Base-by-base conservation (phyloP, 2,329 filamentous ascomycete species). In the Thelonectria blattea region DNA sequence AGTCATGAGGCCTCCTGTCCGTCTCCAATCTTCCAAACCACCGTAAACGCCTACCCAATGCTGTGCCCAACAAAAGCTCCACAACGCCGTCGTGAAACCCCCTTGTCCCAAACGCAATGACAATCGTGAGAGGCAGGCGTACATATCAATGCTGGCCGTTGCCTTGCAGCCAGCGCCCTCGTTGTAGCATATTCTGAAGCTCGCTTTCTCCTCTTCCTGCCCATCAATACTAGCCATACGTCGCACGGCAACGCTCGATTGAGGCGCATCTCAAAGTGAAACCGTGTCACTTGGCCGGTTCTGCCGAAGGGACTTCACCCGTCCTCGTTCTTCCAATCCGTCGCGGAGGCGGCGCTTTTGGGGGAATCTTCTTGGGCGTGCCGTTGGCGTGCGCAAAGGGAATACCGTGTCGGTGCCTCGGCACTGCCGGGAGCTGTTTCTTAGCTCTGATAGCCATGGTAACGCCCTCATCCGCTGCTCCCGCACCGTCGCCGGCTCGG, bases 331-430 rank as follows among this genome's bases (percentile, higher is more conserved):
- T 77, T 37, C 80, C 80, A 61, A 74, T 76, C 42, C 81, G 74
- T 63, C 81, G 75, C 6, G 81, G 81, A 9, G 79, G 79, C 15
- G 79, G 79, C 52, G 79, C 78, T 64, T 81, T 80, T 1, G 79
- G 79, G 3, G 79, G 79, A 17, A 76, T 72, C 64, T 77, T 81
- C 65, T 81, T 81, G 15, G 64, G 60, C 12, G 60, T 60, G 2
- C 71, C 73, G 42, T 74, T 74, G 32, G 67, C 49, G 32, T 71
- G 76, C 11, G 74, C 67, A 49, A 79, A 75, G 2, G 81, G 82
- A 5, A 79, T 73, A 8, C 85, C 85, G 59, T 87, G 84, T 2
- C 82, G 78, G 62, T 87, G 84, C 66, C 77, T 84, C 2, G 85
- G 85, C 18, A 88, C 82, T 48, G 79, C 80, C 2, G 85, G 85